Evolutionary conservation across 345 rosid species (phyloP), one percentile per base, ranked within the genome.

Genomic region (Barbarea vulgaris): DNA sequence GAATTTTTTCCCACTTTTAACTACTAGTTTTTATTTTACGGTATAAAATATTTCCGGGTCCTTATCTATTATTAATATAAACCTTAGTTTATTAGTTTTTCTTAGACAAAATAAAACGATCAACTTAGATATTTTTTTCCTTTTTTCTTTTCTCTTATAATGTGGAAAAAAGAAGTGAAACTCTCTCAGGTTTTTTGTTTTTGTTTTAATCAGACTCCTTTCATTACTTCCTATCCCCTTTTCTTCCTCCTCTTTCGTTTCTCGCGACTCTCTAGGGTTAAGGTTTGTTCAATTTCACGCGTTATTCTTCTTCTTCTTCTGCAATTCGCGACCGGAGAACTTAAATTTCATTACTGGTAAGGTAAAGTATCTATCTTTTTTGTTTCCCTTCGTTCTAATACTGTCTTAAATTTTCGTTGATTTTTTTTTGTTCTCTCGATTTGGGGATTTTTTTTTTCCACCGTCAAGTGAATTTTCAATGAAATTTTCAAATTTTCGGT

Each of bases 271-370:
- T 53, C 55, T 47, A 63, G 61, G 60, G 67, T 70, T 64, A 70
- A 72, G 76, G 72, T 70, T 77, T 48, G 47, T 70, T 56, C 1
- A 77, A 14, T 55, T 70, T 36, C 57, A 64, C 71, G 72, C 67
- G 9, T 53, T 62, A 2, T 56, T 69, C 39, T 67, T 56, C 68
- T 27, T 69, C 61, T 5, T 53, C 70, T 48, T 14, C 60, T 61
- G 8, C 69, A 64, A 57, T 57, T 56, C 54, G 55, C 21, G 14
- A 6, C 55, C 12, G 22, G 47, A 37, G 5, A 59, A 62, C 72
- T 28, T 1, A 18, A 18, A 11, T 33, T 70, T 56, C 70, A 14
- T 77, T 30, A 6, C 36, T 59, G 48, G 24, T 59, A 18, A 77
- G 58, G 59, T 70, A 63, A 55, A 59, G 44, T 63, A 6, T 70